Evolutionary conservation across 2,329 filamentous ascomycete genomes (phyloP), one percentile per base, ranked within the genome.

Genomic region (Talaromyces rugulosus): DNA sequence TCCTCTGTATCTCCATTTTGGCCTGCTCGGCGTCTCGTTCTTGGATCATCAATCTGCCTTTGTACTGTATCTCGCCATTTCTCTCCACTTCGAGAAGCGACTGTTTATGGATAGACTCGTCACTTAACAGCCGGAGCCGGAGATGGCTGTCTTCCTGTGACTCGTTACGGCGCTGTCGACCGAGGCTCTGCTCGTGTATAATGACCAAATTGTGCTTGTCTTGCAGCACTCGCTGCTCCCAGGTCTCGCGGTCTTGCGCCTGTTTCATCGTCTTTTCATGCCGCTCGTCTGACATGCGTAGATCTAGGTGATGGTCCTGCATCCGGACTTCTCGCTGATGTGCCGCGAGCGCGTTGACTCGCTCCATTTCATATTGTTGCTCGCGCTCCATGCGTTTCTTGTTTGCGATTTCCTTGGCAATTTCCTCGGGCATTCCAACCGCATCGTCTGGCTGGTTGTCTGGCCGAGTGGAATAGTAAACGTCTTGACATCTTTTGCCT

Each of bases 71-170:
- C 44, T 58, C 56, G 16, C 23, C 33, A 16, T 36, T 30, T 23
- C 55, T 27, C 11, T 44, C n/a, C n/a, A 9, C 42, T 28, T 50
- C 56, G 6, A 50, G 42, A n/a, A 58, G 36, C 6, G 56, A n/a
- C 28, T 58, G 23, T 58, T 58, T 14, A 6, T 58, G 56, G 16
- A 50, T 23, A 12, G 56, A 50, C 56, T 58, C 56, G 16, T 58
- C 40, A 40, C 14, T 34, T 28, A 58, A 11, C 28, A 58, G 42
- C 16, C 56, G 36, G 33, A 58, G 9, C 28, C 44, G 42, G 42
- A 58, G 56, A 31, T 58, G 42, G 30, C 14, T 58, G 40, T 58
- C 42, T 33, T 58, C 56, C 18, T 58, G 34, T n/a, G 34, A n/a
- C 18, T 58, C 34, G 16, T 14, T 40, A 31, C 56, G 56, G 16